A percentile compares a stretch with the other conserved stretches of the same genome.
phyloP scores from a whole-genome alignment of 148 eudicot species.

The Rhododendron mucronatum region DNA sequence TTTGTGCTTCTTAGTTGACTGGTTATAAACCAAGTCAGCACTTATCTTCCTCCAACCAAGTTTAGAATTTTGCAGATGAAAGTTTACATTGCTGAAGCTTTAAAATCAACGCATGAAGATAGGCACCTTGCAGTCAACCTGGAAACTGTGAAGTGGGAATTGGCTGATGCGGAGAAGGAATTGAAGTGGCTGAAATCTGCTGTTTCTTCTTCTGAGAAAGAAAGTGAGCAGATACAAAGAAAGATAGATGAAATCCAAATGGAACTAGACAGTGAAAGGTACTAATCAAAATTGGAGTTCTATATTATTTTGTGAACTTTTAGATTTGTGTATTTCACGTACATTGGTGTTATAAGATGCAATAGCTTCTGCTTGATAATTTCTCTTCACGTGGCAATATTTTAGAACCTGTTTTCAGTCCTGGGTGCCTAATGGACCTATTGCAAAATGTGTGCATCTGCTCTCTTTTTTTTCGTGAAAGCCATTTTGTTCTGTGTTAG shows the following conservation, averaged over 20 bases:
- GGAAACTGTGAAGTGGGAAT: conserved; percentile 72
- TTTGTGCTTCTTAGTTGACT: not conserved
- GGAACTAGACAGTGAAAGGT: conserved; percentile 76
- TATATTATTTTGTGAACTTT: not conserved
- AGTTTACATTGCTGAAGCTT: conserved; percentile 47
- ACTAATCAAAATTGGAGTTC: not conserved
- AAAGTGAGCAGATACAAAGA: conserved; percentile 69
- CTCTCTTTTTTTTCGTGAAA: not conserved
- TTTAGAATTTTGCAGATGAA: conserved; percentile 59
- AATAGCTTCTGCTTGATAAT: not conserved
- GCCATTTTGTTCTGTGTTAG: not conserved
- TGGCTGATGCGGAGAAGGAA: conserved; percentile 82
- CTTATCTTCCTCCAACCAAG: conserved; percentile 5
- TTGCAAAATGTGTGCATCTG: not conserved
- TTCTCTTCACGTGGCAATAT: not conserved
- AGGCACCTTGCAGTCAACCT: conserved; percentile 53
- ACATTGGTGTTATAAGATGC: not conserved
- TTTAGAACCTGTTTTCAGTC: not conserved
- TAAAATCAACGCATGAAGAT: conserved; percentile 68
- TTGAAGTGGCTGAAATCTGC: conserved; percentile 78
- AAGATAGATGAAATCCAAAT: conserved; percentile 53
- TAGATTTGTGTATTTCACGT: not conserved
- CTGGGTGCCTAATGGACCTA: not conserved
- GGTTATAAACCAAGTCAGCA: not conserved
- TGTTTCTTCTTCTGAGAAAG: conserved; percentile 75